A percentile compares a stretch with the other conserved stretches of the same genome.
phyloP scores from a whole-genome alignment of 441 rosid genomes.

The Flueggea neowawraea region DNA sequence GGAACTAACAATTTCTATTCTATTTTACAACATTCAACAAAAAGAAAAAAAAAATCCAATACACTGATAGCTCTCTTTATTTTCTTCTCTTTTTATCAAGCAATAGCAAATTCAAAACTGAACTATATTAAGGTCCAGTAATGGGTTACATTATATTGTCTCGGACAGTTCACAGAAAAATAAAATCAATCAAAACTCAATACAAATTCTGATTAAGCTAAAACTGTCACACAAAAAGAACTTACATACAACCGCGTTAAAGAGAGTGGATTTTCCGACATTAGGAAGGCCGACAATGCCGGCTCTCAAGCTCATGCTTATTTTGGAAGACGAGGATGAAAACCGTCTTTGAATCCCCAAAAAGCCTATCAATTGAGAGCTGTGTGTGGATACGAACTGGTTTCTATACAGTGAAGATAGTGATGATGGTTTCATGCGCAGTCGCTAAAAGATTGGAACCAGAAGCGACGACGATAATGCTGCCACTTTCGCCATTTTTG shows the following conservation, averaged over 20 bases:
- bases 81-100: no score
- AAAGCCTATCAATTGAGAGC: slow-evolving; percentile 30
- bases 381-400: slow-evolving; percentile 5
- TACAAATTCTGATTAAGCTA: no score
- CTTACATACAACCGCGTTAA: slow-evolving; percentile 83
- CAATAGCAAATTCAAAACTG: no score
- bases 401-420: slow-evolving; percentile 15
- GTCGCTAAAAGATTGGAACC: slow-evolving; percentile 40
- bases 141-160: no score
- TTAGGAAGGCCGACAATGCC: slow-evolving; percentile 99
- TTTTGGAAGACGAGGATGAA: slow-evolving; percentile 50
- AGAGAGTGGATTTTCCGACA: slow-evolving; percentile 95
- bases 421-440: slow-evolving; percentile 32
- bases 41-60: no score
- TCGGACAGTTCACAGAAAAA: no score
- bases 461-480: slow-evolving; percentile 44
- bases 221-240: no score
- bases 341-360: slow-evolving; percentile 33
- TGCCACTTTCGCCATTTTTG: slow-evolving; percentile 61
- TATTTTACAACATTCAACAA: no score
- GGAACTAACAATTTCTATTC: no score
- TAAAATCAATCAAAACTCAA: not conserved
- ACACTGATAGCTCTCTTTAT: no score
- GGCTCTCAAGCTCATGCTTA: slow-evolving; percentile 87
- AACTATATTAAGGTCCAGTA: no score